These are phyloP conservation scores for Suhomyces prunicola DNA, from an alignment of 805 yeast genomes.

Conservation along the genomic window DNA sequence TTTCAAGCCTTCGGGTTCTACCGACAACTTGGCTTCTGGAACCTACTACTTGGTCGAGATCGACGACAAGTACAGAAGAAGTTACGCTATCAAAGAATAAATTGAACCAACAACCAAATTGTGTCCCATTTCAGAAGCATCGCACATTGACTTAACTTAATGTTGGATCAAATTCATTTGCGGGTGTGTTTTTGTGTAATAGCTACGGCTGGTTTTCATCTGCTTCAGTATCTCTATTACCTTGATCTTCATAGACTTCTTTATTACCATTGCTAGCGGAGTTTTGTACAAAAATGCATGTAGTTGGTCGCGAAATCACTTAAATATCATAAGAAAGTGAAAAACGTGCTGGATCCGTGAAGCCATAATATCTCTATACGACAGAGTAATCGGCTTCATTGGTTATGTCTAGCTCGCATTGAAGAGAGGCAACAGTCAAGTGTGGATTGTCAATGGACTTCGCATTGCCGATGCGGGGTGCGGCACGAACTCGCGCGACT, in stretches of 20 bases:
- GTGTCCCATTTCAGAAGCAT: not conserved
- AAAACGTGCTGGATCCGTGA: not conserved
- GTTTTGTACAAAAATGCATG: not conserved
- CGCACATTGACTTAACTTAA: not conserved
- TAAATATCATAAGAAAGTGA: too few relatives aligned
- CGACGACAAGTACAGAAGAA: conserved; percentile 87
- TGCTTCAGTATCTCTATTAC: not conserved
- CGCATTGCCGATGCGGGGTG: not conserved
- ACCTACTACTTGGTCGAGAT: conserved; percentile 79
- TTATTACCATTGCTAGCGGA: not conserved
- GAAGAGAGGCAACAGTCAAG: not conserved
- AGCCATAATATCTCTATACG: not conserved
- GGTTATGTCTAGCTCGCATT: not conserved
- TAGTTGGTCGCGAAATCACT: not conserved
- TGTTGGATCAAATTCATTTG: not conserved
- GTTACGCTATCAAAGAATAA: conserved; percentile 66
- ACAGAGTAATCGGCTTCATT: not conserved
- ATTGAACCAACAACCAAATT: not conserved
- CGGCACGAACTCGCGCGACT: not conserved
- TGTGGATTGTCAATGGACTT: too few relatives aligned
- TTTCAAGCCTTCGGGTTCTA: conserved; percentile 75
- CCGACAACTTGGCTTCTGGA: conserved; percentile 69
- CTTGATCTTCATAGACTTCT: not conserved
- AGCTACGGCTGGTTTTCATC: not conserved
- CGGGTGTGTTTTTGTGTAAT: not conserved